phyloP scores from a whole-genome alignment of 1,284 basidiomycete species.

The Pseudozyma hubeiensis region DNA sequence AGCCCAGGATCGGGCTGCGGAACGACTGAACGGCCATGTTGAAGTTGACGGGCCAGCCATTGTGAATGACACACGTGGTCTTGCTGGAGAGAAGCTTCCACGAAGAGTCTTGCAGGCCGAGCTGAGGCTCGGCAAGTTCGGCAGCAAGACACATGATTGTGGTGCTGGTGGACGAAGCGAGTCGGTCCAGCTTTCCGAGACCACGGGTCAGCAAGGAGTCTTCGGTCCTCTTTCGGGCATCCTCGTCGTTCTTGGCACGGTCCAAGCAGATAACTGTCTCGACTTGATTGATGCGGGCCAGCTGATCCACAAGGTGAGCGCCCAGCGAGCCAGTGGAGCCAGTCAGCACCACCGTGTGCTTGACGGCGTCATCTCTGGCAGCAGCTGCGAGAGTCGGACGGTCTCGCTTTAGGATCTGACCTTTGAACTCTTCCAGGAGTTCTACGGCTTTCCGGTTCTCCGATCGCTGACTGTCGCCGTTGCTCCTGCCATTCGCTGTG shows the following conservation, averaged over 20 bases:
- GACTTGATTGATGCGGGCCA: constrained; percentile 5
- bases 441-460: constrained; percentile 46
- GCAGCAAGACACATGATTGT: constrained; percentile 18
- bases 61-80: constrained; percentile 35
- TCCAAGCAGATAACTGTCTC: constrained; percentile 23
- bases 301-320: constrained; percentile 36
- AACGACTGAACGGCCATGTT: constrained; percentile 41
- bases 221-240: constrained; percentile 19
- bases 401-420: not conserved
- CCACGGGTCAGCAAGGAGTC: constrained; percentile 15
- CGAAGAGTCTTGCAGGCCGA: constrained; percentile 7
- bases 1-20: constrained; percentile 70
- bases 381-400: not conserved
- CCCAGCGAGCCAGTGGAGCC: constrained; percentile 51
- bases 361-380: not conserved
- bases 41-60: constrained; percentile 53
- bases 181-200: constrained; percentile 3
- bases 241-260: constrained; percentile 17
- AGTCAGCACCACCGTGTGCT: constrained; percentile 37
- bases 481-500: not conserved
- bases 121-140: constrained; percentile 13
- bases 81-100: constrained; percentile 10
- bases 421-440: constrained; percentile 7
- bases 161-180: not conserved
- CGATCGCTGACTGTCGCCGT: constrained; percentile 40